Conservation (phyloP, 306 rosid species). For the Lupinus albus region DNA sequence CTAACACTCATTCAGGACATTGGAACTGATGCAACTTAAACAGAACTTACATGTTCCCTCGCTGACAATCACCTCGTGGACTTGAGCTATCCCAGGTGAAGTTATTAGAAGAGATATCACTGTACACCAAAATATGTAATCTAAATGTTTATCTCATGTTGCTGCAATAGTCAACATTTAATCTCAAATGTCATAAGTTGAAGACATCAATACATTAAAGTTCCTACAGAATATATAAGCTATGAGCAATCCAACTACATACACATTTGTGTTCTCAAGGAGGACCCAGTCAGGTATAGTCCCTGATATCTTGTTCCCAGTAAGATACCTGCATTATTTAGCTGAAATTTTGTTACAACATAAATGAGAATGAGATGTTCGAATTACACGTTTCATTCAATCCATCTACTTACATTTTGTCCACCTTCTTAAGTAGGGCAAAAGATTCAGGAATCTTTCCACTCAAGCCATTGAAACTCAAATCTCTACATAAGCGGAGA, state of each 20-base stretch:
- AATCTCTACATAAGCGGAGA: slow-evolving; percentile 61
- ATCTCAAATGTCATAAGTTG: slow-evolving; percentile 3
- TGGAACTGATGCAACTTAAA: slow-evolving; percentile 24
- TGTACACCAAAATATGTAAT: slow-evolving; percentile 50
- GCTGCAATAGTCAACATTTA: background rate
- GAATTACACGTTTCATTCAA: background rate
- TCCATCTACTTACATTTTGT: slow-evolving; percentile 63
- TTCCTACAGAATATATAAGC: slow-evolving; percentile 11
- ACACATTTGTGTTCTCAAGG: slow-evolving; percentile 60
- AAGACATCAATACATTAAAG: slow-evolving; percentile 12
- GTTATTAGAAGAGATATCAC: slow-evolving; percentile 83
- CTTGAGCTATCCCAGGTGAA: slow-evolving; percentile 72
- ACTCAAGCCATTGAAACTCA: slow-evolving; percentile 74
- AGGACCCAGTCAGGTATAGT: slow-evolving; percentile 69
- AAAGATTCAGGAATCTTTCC: slow-evolving; percentile 77
- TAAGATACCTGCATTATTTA: slow-evolving; percentile 63
- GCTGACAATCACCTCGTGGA: slow-evolving; percentile 64
- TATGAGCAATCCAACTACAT: slow-evolving; percentile 35
- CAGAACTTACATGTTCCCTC: slow-evolving; percentile 74
- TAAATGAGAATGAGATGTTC: slow-evolving; percentile 24
- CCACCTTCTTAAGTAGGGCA: slow-evolving; percentile 50
- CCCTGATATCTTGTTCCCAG: slow-evolving; percentile 75
- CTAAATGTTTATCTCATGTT: slow-evolving; percentile 27
- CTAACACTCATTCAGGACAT: background rate
- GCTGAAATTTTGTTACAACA: slow-evolving; percentile 19